These are phyloP conservation scores for Boletus coccyginus DNA, from an alignment of 768 basidiomycete species.

Conservation along the genomic window DNA sequence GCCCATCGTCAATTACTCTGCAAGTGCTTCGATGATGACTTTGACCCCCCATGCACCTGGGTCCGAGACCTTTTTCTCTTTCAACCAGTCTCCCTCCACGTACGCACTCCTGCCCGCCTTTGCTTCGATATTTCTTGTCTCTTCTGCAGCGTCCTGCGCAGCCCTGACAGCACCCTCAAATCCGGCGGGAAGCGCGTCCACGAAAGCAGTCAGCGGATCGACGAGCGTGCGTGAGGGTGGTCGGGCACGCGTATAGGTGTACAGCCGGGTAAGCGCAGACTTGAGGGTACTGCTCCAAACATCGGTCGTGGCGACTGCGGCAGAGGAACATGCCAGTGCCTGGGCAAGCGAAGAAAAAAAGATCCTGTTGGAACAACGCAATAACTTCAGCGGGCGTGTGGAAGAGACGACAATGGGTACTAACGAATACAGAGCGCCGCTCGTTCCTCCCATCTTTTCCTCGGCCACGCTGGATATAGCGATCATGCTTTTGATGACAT, in stretches of 20 bases:
- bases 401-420: slow-evolving; percentile 28
- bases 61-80: slow-evolving; percentile 64
- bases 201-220: slow-evolving; percentile 86
- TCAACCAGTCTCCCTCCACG: slow-evolving; percentile 67
- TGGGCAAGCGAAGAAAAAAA: slow-evolving; percentile 89
- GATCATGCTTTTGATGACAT: slow-evolving; percentile 64
- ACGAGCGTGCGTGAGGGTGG: slow-evolving; percentile 89
- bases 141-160: slow-evolving; percentile 65
- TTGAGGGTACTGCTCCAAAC: slow-evolving; percentile 62
- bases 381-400: not conserved
- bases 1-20: not conserved
- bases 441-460: slow-evolving; percentile 88
- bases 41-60: slow-evolving; percentile 93
- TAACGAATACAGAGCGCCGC: slow-evolving; percentile 87
- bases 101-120: slow-evolving; percentile 90
- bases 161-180: slow-evolving; percentile 54
- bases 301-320: slow-evolving; percentile 36
- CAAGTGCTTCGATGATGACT: slow-evolving; percentile 60
- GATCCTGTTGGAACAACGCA: slow-evolving; percentile 49
- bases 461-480: slow-evolving; percentile 73
- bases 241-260: slow-evolving; percentile 84
- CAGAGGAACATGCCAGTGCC: slow-evolving; percentile 47
- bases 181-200: slow-evolving; percentile 36
- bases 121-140: slow-evolving; percentile 72
- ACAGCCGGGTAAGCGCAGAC: slow-evolving; percentile 59